Evolutionary conservation across 345 rosid genomes (phyloP).

Genomic region (Eucalyptus pauciflora): DNA sequence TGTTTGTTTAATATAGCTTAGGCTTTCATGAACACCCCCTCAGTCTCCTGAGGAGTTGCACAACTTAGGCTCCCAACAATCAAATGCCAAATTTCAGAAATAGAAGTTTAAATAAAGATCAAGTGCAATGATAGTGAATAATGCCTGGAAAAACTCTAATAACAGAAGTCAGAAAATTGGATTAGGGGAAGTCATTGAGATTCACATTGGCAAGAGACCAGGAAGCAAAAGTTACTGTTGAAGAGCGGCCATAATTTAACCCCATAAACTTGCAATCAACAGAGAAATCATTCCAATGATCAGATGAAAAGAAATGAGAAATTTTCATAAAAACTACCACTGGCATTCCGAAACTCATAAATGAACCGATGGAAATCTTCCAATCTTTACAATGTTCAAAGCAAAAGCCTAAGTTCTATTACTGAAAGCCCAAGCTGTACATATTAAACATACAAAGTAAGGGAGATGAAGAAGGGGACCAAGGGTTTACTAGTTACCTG

Average conservation of each 20-base stretch:
- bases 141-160: no score
- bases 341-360: neutral
- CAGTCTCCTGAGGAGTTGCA: neutral
- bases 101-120: neutral
- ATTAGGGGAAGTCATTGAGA: neutral
- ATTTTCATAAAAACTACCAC: neutral
- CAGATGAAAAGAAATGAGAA: neutral
- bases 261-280: neutral
- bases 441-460: no score
- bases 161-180: neutral
- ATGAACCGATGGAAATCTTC: neutral
- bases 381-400: neutral
- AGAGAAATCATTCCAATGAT: neutral
- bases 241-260: neutral
- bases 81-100: neutral
- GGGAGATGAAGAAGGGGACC: no score
- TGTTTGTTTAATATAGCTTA: no score
- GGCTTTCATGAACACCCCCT: neutral
- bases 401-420: neutral
- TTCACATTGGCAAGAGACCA: neutral
- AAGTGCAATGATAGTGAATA: neutral
- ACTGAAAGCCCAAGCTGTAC: no score
- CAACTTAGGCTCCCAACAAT: neutral
- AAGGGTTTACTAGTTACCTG: no score
- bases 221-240: neutral